A percentile compares a stretch with the other conserved stretches of the same genome.
These are phyloP conservation scores for Chrysoporthe cubensis DNA, from an alignment of 2,329 filamentous ascomycete genomes.

Conservation along the genomic window DNA sequence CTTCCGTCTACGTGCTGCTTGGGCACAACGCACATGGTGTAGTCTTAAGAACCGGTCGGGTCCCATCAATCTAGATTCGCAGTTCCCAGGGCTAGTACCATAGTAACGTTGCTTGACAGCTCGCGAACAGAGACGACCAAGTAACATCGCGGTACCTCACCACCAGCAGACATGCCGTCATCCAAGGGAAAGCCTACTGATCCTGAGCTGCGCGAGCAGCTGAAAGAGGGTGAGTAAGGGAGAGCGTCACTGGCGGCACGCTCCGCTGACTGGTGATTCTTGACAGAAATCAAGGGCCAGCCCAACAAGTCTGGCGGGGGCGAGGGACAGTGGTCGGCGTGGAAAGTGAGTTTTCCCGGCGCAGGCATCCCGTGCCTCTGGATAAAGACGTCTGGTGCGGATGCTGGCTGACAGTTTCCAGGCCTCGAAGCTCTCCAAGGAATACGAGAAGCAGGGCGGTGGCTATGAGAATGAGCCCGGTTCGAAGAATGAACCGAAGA, in stretches of 20 bases:
- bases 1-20: not conserved
- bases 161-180: constrained; percentile 39
- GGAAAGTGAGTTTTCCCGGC: constrained; percentile 37
- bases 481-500: constrained; percentile 42
- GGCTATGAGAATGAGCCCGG: constrained; percentile 46
- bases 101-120: constrained; percentile 2
- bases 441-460: constrained; percentile 47
- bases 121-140: not conserved
- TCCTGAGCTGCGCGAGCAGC: constrained; percentile 43
- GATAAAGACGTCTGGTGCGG: not conserved
- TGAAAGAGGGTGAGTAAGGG: constrained; percentile 41
- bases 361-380: not conserved
- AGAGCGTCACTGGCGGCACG: not conserved
- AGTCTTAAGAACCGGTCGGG: not conserved
- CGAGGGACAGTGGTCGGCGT: constrained; percentile 44
- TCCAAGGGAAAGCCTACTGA: constrained; percentile 47
- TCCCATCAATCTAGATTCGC: not conserved
- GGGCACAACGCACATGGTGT: not conserved
- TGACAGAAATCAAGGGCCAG: constrained; percentile 46
- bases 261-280: not conserved
- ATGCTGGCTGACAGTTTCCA: constrained; percentile 26
- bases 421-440: constrained; percentile 45
- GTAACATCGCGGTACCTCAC: not conserved
- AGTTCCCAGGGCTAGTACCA: not conserved
- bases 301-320: constrained; percentile 47